Evolutionary conservation across 106 monocot genomes (phyloP), one percentile per base, ranked within the genome.

Genomic region (Phalaenopsis aphrodite): DNA sequence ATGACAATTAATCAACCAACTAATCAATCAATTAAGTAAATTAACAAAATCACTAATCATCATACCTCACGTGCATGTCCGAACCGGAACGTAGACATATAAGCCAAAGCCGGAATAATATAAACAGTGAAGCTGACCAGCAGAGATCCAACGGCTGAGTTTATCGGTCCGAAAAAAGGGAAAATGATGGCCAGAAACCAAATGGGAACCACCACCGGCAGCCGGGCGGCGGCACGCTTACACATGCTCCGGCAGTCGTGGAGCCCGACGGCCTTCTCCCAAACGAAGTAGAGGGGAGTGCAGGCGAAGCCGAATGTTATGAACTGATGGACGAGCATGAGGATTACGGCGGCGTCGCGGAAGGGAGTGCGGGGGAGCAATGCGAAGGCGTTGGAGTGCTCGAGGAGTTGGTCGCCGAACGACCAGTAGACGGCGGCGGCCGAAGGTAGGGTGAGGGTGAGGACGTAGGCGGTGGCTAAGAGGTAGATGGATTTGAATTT

Each of bases 111-210:
- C 8, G 96, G 96, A 75, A 97, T 90, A 36, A 97, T 89, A 81
- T 97, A 97, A 75, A 97, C 96, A 17, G 96, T 97, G 88, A 97
- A 97, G 86, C 92, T 94, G 39, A 97, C 96, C 65, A 97, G 89
- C 55, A 97, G 85, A 5, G 96, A 77, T 15, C 96, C 96, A 38
- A 97, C 96, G 36, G 94, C 86, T 57, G 96, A 97, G 82, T 97
- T 97, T 79, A 97, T 97, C 74, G 96, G 96, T 0, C 96, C 96
- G 82, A 97, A 97, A 86, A 97, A 97, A 8, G 96, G 96, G 83
- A 97, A 97, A n/a, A 97, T 92, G 81, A 97, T 94, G 46, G 96
- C 96, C 41, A 97, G 82, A 79, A 97, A 97, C 96, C 96, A 97
- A 38, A 96, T 94, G 41, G 96, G 96, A 4, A 96, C 49, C 14